phyloP scores from a whole-genome alignment of 495 filamentous ascomycete genomes.

The Schizothecium vesticola region DNA sequence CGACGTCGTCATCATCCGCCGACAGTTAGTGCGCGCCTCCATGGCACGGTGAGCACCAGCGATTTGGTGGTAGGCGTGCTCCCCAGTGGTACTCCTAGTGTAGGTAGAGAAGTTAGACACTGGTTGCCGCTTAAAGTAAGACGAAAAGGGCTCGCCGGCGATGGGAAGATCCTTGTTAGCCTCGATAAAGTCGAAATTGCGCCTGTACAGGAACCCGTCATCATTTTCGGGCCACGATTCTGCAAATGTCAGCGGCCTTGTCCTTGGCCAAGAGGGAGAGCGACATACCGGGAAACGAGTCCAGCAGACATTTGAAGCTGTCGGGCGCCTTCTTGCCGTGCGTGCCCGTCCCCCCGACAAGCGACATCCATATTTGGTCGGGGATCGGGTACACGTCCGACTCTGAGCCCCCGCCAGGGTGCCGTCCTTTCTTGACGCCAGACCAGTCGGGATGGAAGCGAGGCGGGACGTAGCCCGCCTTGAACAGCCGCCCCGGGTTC shows the following conservation, averaged over 20 bases:
- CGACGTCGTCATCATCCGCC: background rate
- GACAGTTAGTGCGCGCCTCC: background rate
- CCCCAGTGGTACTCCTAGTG: background rate
- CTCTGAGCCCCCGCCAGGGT: background rate
- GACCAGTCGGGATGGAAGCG: background rate
- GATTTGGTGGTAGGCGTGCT: background rate
- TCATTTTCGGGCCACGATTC: background rate
- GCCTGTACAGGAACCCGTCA: background rate
- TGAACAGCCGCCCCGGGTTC: background rate
- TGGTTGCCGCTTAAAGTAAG: background rate
- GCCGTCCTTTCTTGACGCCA: background rate
- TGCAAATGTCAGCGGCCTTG: background rate
- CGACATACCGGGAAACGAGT: background rate
- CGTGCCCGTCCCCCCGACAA: background rate
- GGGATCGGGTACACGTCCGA: background rate
- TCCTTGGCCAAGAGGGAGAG: background rate
- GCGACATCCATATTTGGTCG: background rate
- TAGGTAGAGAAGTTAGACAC: background rate
- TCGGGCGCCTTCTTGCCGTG: background rate
- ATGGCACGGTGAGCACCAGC: slow-evolving; percentile 1
- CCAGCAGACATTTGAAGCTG: background rate
- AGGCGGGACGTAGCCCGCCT: background rate
- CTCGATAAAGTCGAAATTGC: background rate
- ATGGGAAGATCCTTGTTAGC: background rate
- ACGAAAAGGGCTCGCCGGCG: background rate